Evolutionary conservation across 2,329 filamentous ascomycete genomes (phyloP), one percentile per base, ranked within the genome.

Genomic region (Xylaria sp.): DNA sequence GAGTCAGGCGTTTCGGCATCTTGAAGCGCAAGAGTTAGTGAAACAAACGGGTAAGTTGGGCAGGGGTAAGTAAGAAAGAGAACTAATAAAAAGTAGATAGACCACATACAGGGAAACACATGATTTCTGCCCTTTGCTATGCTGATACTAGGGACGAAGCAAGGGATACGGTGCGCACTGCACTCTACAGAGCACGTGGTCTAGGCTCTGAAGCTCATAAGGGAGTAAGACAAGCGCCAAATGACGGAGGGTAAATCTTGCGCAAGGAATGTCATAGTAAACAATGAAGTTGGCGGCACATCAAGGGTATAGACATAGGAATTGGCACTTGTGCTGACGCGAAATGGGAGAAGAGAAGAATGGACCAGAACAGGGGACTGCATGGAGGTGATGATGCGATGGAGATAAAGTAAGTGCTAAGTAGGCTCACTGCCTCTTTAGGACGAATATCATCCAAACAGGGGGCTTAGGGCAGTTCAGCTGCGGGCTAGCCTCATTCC

Each of bases 21-120:
- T 77, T 44, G 11, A 23, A 70, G 58, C 51, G 40, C 17, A 48
- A 26, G 15, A 42, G 51, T 75, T 46, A 77, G 72, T 51, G 9
- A 65, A 54, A 28, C n/a, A 26, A 54, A 51, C 3, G 31, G 17
- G 44, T 36, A 20, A 15, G 9, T 15, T n/a, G 33, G n/a, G 23
- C 46, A 23, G 26, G 58, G 17, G 26, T 23, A 49, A 23, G 26
- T 54, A 26, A 15, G 11, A 54, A 36, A 15, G 11, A 54, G 46
- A 44, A 36, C 31, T 10, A 23, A 23, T 38, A 51, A 38, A 15
- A 51, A 6, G 6, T 11, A 6, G 31, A 60, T 26, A 26, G 48
- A 51, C 15, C 66, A 23, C 23, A 42, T 67, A 75, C 74, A 64
- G 53, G 71, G 53, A 76, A 66, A 62, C 74, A 75, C 74, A 75